A percentile compares a stretch with the other conserved stretches of the same genome.
phyloP scores from a whole-genome alignment of 306 rosid species.

The Sphenostylis stenocarpa region DNA sequence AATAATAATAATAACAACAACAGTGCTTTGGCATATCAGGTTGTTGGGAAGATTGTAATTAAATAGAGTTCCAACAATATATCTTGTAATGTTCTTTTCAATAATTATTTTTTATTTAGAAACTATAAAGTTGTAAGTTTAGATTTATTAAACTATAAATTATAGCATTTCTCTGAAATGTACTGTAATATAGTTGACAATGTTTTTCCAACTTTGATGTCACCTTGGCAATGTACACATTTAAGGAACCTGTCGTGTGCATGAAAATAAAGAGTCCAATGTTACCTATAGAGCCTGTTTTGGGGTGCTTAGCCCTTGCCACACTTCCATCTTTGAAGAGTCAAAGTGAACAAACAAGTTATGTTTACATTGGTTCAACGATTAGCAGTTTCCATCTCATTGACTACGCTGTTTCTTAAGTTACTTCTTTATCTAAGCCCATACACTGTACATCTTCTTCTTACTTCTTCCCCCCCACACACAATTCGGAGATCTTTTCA shows the following conservation, averaged over 20 bases:
- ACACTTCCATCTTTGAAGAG: constrained; percentile 23
- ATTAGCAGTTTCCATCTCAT: constrained; percentile 9
- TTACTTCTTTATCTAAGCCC: background rate
- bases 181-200: background rate
- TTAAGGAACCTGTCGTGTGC: background rate
- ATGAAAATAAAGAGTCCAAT: background rate
- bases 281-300: background rate
- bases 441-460: constrained; percentile 26
- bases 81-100: background rate
- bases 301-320: background rate
- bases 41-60: background rate
- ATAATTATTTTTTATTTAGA: background rate
- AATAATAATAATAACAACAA: background rate
- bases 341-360: background rate
- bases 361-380: background rate
- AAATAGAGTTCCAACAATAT: background rate
- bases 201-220: background rate
- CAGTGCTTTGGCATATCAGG: background rate
- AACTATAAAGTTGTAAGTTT: background rate
- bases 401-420: constrained; percentile 30
- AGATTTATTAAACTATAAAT: background rate
- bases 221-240: background rate
- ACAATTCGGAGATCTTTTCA: background rate
- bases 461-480: background rate
- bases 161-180: too few species aligned